Evolutionary conservation across 176 grass and related monocot genomes (phyloP).

Genomic region (Aegilops umbellulata): DNA sequence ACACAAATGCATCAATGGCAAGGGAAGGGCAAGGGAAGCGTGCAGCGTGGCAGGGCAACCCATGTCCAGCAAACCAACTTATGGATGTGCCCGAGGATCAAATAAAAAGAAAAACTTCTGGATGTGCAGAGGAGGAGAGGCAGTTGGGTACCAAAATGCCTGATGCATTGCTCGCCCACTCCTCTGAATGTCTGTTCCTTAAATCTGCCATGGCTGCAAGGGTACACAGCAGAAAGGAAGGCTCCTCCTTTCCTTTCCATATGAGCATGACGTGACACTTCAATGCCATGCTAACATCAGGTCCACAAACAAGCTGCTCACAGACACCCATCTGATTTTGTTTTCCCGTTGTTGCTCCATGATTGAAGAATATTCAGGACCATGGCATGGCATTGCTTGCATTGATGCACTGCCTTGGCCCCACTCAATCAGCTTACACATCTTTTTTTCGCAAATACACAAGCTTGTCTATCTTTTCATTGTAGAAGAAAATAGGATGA

Average conservation of each 20-base stretch:
- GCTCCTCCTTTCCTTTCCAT: background rate
- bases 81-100: background rate
- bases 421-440: background rate
- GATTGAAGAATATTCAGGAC: constrained; percentile 24
- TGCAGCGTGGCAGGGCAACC: background rate
- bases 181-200: background rate
- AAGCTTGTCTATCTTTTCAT: no score
- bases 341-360: background rate
- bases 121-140: background rate
- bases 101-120: background rate
- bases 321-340: background rate
- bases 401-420: background rate
- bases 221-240: constrained; percentile 11
- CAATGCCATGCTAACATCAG: background rate
- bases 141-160: background rate
- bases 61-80: background rate
- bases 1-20: background rate
- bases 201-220: background rate
- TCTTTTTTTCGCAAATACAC: no score
- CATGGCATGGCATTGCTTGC: background rate
- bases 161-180: background rate
- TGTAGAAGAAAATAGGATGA: no score
- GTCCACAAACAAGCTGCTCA: background rate
- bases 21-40: background rate
- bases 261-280: constrained; percentile 1